Evolutionary conservation across 2,329 filamentous ascomycete genomes (phyloP).

Genomic region (Colletotrichum tanaceti): DNA sequence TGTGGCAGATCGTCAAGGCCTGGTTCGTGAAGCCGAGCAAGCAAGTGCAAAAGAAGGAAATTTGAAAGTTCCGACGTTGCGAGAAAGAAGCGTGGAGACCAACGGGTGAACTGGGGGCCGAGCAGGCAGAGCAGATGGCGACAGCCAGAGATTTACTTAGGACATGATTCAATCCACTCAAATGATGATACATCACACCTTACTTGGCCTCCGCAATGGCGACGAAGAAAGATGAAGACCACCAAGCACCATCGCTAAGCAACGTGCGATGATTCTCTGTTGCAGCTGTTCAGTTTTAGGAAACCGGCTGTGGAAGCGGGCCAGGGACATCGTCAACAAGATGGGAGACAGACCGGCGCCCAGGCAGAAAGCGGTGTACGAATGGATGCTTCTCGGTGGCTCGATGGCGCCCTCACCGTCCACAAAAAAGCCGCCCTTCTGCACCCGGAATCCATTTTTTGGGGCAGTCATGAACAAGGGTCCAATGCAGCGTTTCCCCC

Average conservation of each 20-base stretch:
- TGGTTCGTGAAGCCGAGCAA: conserved; percentile 44
- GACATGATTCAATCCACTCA: neutral
- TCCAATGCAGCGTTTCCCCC: conserved; percentile 39
- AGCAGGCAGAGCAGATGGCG: neutral
- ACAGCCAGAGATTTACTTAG: neutral
- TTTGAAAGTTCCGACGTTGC: neutral
- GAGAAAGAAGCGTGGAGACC: neutral
- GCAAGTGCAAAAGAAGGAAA: conserved; percentile 15
- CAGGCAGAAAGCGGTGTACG: conserved; percentile 34
- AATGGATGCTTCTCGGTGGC: conserved; percentile 28
- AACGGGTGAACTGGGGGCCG: neutral
- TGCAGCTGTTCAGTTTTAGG: neutral
- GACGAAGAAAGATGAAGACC: neutral
- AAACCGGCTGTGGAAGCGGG: neutral
- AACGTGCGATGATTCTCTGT: neutral
- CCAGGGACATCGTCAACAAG: too few relatives aligned
- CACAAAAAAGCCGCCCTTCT: conserved; percentile 15
- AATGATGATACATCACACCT: too few relatives aligned
- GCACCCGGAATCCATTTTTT: conserved; percentile 15
- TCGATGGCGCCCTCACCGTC: conserved; percentile 20
- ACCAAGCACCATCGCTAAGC: neutral
- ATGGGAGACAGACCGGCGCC: neutral
- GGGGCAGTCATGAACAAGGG: conserved; percentile 20
- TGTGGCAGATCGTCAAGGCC: conserved; percentile 55
- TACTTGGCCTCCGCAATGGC: neutral